Conservation (phyloP, 306 rosid genomes). For the Sechiopsis laciniata region DNA sequence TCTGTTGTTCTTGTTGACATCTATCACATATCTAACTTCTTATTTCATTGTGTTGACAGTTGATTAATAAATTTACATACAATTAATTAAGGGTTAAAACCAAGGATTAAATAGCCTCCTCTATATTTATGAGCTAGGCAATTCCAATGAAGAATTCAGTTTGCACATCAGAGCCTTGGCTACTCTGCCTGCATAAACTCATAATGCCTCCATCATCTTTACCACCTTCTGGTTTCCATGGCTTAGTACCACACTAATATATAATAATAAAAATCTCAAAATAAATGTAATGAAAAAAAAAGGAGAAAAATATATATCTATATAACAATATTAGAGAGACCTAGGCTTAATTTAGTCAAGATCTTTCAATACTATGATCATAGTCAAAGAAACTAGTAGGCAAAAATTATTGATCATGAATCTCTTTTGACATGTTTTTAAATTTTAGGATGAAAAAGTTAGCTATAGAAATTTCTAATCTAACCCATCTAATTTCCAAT, state of each 20-base stretch:
- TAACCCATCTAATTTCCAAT: too few relatives aligned
- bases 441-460: neutral
- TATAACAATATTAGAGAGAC: neutral
- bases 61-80: neutral
- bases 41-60: neutral
- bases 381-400: neutral
- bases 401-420: too few relatives aligned
- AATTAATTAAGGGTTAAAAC: neutral
- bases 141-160: conserved; percentile 19
- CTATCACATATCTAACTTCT: neutral
- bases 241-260: conserved; percentile 11
- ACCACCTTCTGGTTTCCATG: neutral
- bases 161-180: neutral
- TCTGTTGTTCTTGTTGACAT: too few relatives aligned
- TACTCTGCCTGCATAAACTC: conserved; percentile 3
- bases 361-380: neutral
- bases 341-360: neutral
- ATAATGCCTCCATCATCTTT: neutral
- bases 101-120: neutral
- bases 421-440: too few relatives aligned
- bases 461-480: too few relatives aligned
- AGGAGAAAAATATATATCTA: neutral
- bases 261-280: neutral
- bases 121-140: neutral
- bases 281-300: neutral